Base-by-base conservation (phyloP, 2,329 filamentous ascomycete genomes). In the Diaporthe eres region DNA sequence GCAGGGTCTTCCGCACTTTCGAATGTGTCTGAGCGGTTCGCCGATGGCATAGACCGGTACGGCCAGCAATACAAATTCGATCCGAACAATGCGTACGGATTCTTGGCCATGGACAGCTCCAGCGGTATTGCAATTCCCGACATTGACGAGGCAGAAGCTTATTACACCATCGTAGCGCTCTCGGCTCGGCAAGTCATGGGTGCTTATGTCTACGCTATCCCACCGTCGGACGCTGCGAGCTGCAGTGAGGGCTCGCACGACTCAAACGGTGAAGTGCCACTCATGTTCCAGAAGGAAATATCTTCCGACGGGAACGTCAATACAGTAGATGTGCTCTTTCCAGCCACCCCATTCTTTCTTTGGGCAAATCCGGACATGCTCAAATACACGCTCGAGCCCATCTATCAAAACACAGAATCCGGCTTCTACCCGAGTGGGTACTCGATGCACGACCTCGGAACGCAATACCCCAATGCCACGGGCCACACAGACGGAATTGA, bases 241-340 rank as follows among this genome's bases (percentile, higher is more conserved):
- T 63, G 74, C 58, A 39, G 28, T 44, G 70, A 68, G 53, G 34
- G 51, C 7, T 47, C 58, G 34, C 53, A 63, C 15, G 71, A 51
- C 9, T 28, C 75, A 4, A 28, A 47, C n/a, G 42, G 31, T 7
- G 60, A 94, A 3, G 87, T 90, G 77, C 93, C 93, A 0, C 88
- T 96, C 57, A 83, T 96, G 34, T 96, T 96, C 84, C 85, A 95
- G 77, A 96, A 97, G 81, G 94, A 96, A 82, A 96, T 97, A 74
- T 95, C 93, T 6, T 95, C 93, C 9, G 93, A 96, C 80, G 94
- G 94, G 7, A 96, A 97, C 80, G 92, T 92, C 82, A 94, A 97
- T 82, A 96, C 94, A 0, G 93, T 96, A 25, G 94, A 96, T 85
- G 94, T 97, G 68, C 95, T 97, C 78, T 96, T 95, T 85, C 94